A percentile compares a stretch with the other conserved stretches of the same genome.
Conservation (phyloP, 106 monocot species). For the Allium fistulosum region DNA sequence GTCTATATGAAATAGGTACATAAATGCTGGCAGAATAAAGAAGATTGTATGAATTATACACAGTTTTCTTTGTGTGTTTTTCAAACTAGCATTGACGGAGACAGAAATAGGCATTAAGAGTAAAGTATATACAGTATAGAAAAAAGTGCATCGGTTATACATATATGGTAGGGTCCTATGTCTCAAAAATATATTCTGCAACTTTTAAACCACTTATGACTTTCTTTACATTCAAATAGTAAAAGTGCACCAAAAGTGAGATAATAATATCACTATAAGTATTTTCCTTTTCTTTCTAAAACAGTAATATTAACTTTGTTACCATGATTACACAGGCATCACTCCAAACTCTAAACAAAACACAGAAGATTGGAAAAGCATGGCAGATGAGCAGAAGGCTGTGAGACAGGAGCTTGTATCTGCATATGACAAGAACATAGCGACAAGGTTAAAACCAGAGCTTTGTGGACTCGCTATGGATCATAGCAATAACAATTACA, state of each 20-base stretch:
- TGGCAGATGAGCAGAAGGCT: conserved; percentile 18
- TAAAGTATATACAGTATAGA: background rate
- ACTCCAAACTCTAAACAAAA: conserved; percentile 27
- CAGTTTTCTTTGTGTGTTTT: too few relatives aligned
- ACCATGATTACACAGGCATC: conserved; percentile 24
- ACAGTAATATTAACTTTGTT: background rate
- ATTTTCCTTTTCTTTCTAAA: background rate
- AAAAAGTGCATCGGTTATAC: background rate
- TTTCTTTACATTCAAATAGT: background rate
- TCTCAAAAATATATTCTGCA: background rate
- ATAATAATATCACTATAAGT: background rate
- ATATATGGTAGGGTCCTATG: background rate
- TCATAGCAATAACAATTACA: background rate
- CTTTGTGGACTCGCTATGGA: conserved; percentile 15
- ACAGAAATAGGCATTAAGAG: too few relatives aligned
- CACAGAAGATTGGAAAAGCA: background rate
- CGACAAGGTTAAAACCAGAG: conserved; percentile 34
- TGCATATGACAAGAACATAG: conserved; percentile 52
- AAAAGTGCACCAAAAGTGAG: background rate
- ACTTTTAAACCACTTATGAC: background rate
- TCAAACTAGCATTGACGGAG: too few relatives aligned
- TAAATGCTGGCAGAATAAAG: too few relatives aligned
- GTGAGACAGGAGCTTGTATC: conserved; percentile 41
- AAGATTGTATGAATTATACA: too few relatives aligned
- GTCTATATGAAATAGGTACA: too few relatives aligned